A percentile compares a stretch with the other conserved stretches of the same genome.
Evolutionary conservation across 768 basidiomycete species (phyloP).

Genomic region (Serendipita vermifera): DNA sequence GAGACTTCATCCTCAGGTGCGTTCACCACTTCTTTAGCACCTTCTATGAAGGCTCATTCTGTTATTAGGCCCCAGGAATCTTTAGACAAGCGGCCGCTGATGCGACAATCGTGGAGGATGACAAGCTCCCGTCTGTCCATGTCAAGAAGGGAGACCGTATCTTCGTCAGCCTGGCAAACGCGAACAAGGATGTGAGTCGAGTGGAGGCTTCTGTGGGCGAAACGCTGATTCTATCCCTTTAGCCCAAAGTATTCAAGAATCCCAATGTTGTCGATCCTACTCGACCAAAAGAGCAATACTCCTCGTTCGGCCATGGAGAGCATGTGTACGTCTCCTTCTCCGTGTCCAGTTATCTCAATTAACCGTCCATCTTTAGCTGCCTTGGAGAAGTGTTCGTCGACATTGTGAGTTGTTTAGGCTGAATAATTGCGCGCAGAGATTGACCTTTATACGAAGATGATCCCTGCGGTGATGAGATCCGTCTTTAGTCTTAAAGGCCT

Average conservation of each 20-base stretch:
- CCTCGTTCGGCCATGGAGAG: constrained; percentile 7
- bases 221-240: too few relatives aligned
- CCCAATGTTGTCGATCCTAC: constrained; percentile 29
- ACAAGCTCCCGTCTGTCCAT: constrained; percentile 23
- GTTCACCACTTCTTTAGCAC: too few relatives aligned
- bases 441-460: constrained; percentile 30
- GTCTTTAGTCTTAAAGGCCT: constrained; percentile 26
- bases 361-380: too few relatives aligned
- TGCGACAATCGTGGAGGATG: constrained; percentile 27
- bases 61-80: constrained; percentile 23
- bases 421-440: constrained; percentile 22
- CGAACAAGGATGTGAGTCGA: constrained; percentile 30
- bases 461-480: constrained; percentile 27
- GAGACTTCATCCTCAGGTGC: neutral
- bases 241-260: constrained; percentile 34
- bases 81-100: constrained; percentile 29
- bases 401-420: neutral
- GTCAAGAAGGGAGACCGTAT: constrained; percentile 27
- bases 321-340: constrained; percentile 34
- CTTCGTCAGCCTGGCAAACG: constrained; percentile 28
- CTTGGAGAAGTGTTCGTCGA: too few relatives aligned
- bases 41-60: too few relatives aligned
- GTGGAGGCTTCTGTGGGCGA: too few relatives aligned
- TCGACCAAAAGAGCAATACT: constrained; percentile 25
- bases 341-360: constrained; percentile 64